Percentiles rank a stretch among this genome's conserved stretches.
Evolutionary conservation across 306 rosid species (phyloP).

Genomic region (Spatholobus suberectus): DNA sequence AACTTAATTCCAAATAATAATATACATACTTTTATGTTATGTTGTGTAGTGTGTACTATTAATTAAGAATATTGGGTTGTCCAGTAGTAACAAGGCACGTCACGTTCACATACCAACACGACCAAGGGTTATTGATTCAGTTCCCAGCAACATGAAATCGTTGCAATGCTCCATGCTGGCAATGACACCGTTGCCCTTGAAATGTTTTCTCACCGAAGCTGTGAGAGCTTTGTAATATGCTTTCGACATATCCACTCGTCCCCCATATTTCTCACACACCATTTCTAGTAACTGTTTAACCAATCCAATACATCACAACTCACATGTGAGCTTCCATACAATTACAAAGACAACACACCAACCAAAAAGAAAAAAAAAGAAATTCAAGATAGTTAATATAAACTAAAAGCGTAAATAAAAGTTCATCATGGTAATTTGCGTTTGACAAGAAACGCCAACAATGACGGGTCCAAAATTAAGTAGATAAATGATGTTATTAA

Average conservation of each 20-base stretch:
- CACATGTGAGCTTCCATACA: background rate
- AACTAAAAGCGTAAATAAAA: background rate
- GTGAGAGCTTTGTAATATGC: constrained; percentile 90
- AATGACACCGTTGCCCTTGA: constrained; percentile 91
- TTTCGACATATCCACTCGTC: constrained; percentile 86
- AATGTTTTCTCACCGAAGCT: constrained; percentile 77
- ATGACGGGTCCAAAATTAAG: background rate
- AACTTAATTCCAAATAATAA: background rate
- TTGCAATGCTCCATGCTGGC: constrained; percentile 99
- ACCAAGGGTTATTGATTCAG: constrained; percentile 87
- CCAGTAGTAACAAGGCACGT: background rate
- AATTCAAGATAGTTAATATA: background rate
- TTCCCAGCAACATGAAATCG: constrained; percentile 96
- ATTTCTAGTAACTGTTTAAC: constrained; percentile 71
- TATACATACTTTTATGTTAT: too few relatives aligned
- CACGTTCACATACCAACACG: constrained; percentile 78
- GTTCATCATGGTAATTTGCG: background rate
- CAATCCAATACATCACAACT: background rate
- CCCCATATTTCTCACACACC: constrained; percentile 91
- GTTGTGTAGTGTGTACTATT: too few relatives aligned
- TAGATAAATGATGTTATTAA: background rate
- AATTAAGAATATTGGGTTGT: background rate
- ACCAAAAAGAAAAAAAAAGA: background rate
- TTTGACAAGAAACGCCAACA: constrained; percentile 21
- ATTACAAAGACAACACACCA: background rate